phyloP scores from a whole-genome alignment of 306 rosid species.

The Castanospermum australe region DNA sequence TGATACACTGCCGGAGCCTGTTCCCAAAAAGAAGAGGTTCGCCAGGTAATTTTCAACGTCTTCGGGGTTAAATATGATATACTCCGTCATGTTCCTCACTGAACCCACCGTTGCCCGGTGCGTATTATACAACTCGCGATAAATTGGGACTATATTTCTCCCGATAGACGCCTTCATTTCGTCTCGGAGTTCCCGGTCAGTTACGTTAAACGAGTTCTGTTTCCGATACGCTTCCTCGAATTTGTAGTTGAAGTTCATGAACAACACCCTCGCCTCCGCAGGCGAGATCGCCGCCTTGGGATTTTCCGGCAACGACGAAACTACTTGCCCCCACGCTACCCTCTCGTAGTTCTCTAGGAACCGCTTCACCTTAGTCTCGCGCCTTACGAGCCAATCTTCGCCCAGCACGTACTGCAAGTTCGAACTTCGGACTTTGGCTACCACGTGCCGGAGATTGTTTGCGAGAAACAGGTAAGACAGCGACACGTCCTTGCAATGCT shows the following conservation, averaged over 20 bases:
- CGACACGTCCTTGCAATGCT: slow-evolving; percentile 55
- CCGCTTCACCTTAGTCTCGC: slow-evolving; percentile 46
- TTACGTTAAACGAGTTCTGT: slow-evolving; percentile 43
- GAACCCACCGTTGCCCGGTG: slow-evolving; percentile 33
- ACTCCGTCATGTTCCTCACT: not conserved
- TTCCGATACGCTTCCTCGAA: slow-evolving; percentile 52
- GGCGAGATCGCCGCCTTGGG: slow-evolving; percentile 24
- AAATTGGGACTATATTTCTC: slow-evolving; percentile 39
- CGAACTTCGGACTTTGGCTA: slow-evolving; percentile 47
- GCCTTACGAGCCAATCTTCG: slow-evolving; percentile 54
- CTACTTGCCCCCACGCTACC: slow-evolving; percentile 57
- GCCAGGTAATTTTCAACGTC: slow-evolving; percentile 57
- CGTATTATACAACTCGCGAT: slow-evolving; percentile 45
- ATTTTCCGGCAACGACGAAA: slow-evolving; percentile 55
- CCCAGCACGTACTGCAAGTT: slow-evolving; percentile 62
- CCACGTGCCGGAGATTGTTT: slow-evolving; percentile 57
- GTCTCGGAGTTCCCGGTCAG: slow-evolving; percentile 50
- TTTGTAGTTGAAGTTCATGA: slow-evolving; percentile 50
- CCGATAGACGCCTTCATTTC: slow-evolving; percentile 48
- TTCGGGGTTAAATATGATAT: slow-evolving; percentile 52
- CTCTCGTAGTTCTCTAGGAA: slow-evolving; percentile 48
- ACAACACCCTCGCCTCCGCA: slow-evolving; percentile 47
- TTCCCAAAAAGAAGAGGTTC: slow-evolving; percentile 42
- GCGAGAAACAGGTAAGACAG: slow-evolving; percentile 59
- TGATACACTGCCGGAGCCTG: not conserved